Evolutionary conservation across 2,329 filamentous ascomycete species (phyloP), one percentile per base, ranked within the genome.

Genomic region (Claviceps pusilla): DNA sequence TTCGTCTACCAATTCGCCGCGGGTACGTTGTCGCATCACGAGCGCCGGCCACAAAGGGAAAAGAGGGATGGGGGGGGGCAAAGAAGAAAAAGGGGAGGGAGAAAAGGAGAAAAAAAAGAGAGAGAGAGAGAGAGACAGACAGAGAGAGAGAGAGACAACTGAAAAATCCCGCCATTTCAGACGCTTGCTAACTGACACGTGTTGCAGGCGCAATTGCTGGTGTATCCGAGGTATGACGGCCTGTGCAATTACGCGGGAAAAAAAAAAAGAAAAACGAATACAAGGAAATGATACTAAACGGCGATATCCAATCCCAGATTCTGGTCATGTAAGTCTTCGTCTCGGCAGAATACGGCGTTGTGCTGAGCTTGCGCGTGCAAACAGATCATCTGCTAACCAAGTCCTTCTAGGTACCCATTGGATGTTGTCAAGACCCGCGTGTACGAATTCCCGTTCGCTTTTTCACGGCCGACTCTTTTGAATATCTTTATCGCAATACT

Each of bases 391-490:
- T 49, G 12, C 45, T 53, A 42, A 48, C 35, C 35, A 33, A 9
- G 6, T 41, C 16, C 28, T 31, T 56, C 56, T 68, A 96, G 90
- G 93, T 98, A 98, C 76, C 93, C 93, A 62, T 78, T 98, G 70
- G 93, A 98, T 70, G 93, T 98, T 56, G 89, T 97, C 71, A 97
- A 97, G 80, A 97, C 93, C 60, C 80, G 91, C 84, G 86, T 95
- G 87, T 93, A 80, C 79, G 84, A 70, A 59, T 58, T 60, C 54
- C 33, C n/a, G 5, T 33, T 37, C 41, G 7, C 60, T 49, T 56
- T 54, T 43, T 49, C 47, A 12, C 29, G 42, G 47, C 51, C 47
- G 39, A 47, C 45, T 54, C 7, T 3, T 3, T 37, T 19, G 10
- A 2, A 39, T 39, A 39, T 14, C 37, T n/a, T 11, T 16, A 10